Base-by-base conservation (phyloP, 1,139 yeast genomes). In the Debaryomyces sp. region DNA sequence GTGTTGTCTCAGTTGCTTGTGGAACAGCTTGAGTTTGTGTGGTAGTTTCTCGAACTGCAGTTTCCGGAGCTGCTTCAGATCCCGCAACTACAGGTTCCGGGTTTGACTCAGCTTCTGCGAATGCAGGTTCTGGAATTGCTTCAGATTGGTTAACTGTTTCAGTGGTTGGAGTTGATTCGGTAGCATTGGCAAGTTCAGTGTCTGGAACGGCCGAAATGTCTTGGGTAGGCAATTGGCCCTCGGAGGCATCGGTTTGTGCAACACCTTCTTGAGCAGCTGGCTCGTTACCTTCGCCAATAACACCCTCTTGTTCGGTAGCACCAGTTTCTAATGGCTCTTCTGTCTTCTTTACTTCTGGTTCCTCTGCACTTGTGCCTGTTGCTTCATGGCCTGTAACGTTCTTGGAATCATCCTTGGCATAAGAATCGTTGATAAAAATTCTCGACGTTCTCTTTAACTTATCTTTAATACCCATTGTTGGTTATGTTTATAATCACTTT, bases 381-480 rank as follows among this genome's bases (percentile, higher is more conserved):
- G 39, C 57, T 24, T 49, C 49, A 15, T 13, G 29, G 15, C 17
- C 24, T 33, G 44, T 55, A 18, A 41, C 55, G 12, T 53, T 55
- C 24, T 50, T 47, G 26, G 52, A 44, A 9, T 35, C 54, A 12
- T 53, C 51, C 26, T 45, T 53, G 22, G 49, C 50, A 44, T 58
- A 61, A 54, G 71, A 64, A 48, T 70, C 75, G 32, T 55, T 57
- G 48, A 60, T 52, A 57, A 75, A 75, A 52, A 73, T 68, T 63
- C 67, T 73, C 40, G 80, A 75, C 30, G 77, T 73, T 70, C 80
- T 73, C 64, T 70, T 75, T 52, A 75, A 72, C 60, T 62, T 75
- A 57, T 75, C 78, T 59, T 73, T 74, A 52, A 75, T 70, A 55
- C 78, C 76, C 80, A 75, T 75, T 49, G 34, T 56, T 15, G 35